Conservation (phyloP, 129 eudicot species). For the Helichrysum umbraculigerum region DNA sequence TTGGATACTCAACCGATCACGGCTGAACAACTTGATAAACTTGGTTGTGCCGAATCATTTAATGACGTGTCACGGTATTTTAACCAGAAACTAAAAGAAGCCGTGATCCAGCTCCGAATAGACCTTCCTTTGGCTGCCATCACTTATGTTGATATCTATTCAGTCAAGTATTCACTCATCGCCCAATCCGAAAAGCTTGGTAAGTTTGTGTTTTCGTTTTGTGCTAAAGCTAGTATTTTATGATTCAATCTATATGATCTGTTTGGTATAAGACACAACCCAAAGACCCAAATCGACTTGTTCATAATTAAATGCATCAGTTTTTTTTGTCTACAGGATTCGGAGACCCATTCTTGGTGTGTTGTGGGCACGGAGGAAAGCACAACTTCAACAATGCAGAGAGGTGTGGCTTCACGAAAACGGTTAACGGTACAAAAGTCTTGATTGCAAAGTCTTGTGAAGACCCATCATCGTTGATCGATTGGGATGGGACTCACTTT, state of each 20-base stretch:
- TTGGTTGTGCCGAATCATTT: conserved; percentile 65
- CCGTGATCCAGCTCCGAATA: conserved; percentile 46
- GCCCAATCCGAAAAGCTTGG: conserved; percentile 63
- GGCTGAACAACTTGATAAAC: conserved; percentile 55
- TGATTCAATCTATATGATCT: too few species aligned
- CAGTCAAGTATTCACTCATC: conserved; percentile 64
- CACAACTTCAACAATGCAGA: conserved; percentile 59
- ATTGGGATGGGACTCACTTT: conserved; percentile 85
- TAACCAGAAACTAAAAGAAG: conserved; percentile 54
- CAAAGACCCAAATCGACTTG: too few species aligned
- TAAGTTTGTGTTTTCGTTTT: conserved; percentile 17
- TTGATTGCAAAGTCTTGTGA: conserved; percentile 55
- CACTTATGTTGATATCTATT: conserved; percentile 72
- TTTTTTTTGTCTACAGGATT: conserved; percentile 48
- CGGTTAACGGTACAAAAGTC: conserved; percentile 50
- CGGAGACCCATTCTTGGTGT: conserved; percentile 65
- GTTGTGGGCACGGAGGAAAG: conserved; percentile 84
- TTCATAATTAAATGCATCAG: neutral
- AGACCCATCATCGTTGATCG: conserved; percentile 50
- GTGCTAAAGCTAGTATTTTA: too few species aligned
- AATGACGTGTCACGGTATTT: conserved; percentile 63
- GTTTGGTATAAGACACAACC: too few species aligned
- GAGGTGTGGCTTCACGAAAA: conserved; percentile 58
- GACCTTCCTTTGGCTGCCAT: conserved; percentile 68
- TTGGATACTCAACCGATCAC: conserved; percentile 50